These are phyloP conservation scores for Schizothecium vesticola DNA, from an alignment of 495 filamentous ascomycete genomes.

Conservation along the genomic window DNA sequence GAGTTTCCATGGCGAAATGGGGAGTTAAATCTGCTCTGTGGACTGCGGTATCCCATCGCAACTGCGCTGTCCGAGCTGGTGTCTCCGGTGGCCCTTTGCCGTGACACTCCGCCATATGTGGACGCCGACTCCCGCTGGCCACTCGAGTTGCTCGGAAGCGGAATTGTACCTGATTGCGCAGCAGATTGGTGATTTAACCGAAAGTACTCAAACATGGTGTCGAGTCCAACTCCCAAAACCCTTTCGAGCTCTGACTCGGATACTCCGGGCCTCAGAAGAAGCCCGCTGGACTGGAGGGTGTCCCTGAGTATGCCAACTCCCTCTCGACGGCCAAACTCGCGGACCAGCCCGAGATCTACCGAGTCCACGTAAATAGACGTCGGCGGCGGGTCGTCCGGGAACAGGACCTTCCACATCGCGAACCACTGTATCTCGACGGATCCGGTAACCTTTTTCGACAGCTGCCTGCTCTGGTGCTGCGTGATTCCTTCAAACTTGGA, in stretches of 20 bases:
- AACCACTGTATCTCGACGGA: conserved; percentile 18
- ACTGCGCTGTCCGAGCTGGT: neutral
- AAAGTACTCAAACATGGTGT: conserved; percentile 9
- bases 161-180: neutral
- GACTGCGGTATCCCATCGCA: neutral
- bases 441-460: conserved; percentile 7
- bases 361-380: conserved; percentile 14
- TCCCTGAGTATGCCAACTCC: conserved; percentile 3
- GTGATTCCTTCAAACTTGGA: conserved; percentile 12
- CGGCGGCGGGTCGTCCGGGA: conserved; percentile 12
- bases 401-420: conserved; percentile 21
- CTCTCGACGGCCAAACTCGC: conserved; percentile 6
- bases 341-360: conserved; percentile 12
- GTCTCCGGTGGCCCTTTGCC: neutral
- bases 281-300: neutral
- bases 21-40: neutral
- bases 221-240: neutral
- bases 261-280: neutral
- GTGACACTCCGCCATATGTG: neutral
- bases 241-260: neutral
- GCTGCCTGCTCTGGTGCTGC: conserved; percentile 4
- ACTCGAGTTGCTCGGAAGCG: neutral
- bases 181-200: neutral
- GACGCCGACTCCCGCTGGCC: neutral
- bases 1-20: neutral